Base-by-base conservation (phyloP, 2,329 filamentous ascomycete species). In the Acarospora socialis region DNA sequence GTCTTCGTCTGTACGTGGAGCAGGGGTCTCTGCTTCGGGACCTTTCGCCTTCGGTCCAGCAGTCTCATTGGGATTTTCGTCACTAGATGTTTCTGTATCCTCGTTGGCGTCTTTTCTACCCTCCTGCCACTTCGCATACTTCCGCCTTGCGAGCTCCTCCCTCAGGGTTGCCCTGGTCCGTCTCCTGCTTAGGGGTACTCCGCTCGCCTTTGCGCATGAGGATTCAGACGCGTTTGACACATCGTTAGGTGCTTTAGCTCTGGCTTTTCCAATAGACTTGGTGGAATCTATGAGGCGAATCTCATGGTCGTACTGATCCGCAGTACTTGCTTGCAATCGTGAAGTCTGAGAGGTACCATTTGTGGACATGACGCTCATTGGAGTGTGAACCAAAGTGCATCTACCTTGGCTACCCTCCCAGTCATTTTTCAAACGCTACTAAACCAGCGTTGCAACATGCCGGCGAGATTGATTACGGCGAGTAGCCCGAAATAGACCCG, bases 71-170 rank as follows among this genome's bases (percentile, higher is more conserved):
- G 28, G 28, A 8, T 19, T 16, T 13, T 24, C 26, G 6, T 27
- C 26, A 23, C 26, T 30, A 8, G 25, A 18, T 7, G 23, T 21
- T 10, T n/a, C 22, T n/a, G 22, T 7, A 73, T 65, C 50, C 70
- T 61, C 31, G 45, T 63, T 23, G 58, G 59, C 30, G 60, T 66
- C 28, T 52, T 72, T 42, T 59, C 68, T 50, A 49, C 75, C 48
- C 52, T 75, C 50, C 59, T 64, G 59, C 52, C 56, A 65, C 48
- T 62, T 64, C 12, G 57, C 55, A 34, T 63, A 65, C 46, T 61
- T 64, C 21, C 60, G 46, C 34, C 51, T 55, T 6, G 48, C 44
- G 10, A 59, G 47, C 28, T 54, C 52, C 12, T 53, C 50, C 27
- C 53, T 54, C n/a, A 62, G 21, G 8, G 36, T 38, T 5, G 29